phyloP scores from a whole-genome alignment of 2,329 filamentous ascomycete genomes.

The Chrysoporthe cubensis region DNA sequence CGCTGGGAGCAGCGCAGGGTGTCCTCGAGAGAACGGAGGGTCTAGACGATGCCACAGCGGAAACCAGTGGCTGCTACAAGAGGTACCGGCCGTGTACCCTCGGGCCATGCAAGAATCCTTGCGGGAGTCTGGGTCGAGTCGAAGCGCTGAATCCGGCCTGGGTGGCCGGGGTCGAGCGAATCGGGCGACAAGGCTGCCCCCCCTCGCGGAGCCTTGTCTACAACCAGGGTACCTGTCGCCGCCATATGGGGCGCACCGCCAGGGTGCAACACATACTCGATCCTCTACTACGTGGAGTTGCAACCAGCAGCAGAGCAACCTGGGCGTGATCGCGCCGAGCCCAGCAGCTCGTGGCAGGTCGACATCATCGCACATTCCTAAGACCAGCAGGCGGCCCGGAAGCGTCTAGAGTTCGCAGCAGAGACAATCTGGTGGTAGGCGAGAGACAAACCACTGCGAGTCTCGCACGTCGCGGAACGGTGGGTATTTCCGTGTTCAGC shows the following conservation, averaged over 20 bases:
- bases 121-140: not conserved
- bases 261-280: not conserved
- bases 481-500: constrained; percentile 2
- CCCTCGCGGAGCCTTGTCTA: not conserved
- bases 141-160: not conserved
- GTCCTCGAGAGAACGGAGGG: not conserved
- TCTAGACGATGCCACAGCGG: not conserved
- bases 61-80: not conserved
- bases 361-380: not conserved
- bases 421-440: not conserved
- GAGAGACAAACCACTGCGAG: not conserved
- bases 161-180: not conserved
- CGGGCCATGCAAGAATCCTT: not conserved
- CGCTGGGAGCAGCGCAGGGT: not conserved
- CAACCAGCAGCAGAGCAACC: not conserved
- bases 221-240: not conserved
- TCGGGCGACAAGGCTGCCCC: not conserved
- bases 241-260: not conserved
- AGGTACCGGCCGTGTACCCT: not conserved
- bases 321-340: not conserved
- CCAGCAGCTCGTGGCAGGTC: not conserved
- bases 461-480: not conserved
- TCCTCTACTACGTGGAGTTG: not conserved
- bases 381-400: not conserved
- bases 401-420: not conserved